phyloP scores from a whole-genome alignment of 2,329 filamentous ascomycete genomes.

The Calycina herbarum region DNA sequence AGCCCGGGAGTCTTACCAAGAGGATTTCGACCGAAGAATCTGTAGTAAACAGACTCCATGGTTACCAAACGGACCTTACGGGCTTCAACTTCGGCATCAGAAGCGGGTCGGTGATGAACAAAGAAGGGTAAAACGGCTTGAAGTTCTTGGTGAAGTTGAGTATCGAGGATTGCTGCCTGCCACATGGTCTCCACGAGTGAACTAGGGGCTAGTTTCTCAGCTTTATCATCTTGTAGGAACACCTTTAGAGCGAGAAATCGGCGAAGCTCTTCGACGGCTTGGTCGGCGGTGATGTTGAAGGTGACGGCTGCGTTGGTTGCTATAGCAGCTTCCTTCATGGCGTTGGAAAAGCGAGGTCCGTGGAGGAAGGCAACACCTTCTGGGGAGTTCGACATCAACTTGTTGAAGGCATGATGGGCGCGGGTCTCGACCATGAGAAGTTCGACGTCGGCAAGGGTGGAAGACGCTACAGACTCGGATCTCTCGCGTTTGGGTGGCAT shows the following conservation, averaged over 20 bases:
- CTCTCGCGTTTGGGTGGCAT: background rate
- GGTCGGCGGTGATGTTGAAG: background rate
- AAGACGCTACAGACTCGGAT: background rate
- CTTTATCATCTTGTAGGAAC: background rate
- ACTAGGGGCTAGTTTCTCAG: background rate
- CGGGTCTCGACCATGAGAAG: background rate
- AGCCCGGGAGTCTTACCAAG: background rate
- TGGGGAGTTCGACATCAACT: background rate
- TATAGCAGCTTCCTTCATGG: background rate
- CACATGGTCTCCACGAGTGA: background rate
- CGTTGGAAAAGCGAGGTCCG: background rate
- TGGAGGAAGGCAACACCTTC: background rate
- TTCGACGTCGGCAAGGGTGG: background rate
- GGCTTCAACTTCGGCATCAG: background rate
- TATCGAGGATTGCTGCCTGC: background rate
- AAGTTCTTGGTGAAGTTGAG: background rate
- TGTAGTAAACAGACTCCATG: background rate
- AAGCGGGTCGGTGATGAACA: background rate
- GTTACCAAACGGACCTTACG: background rate
- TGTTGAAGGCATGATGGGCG: background rate
- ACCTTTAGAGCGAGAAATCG: constrained; percentile 7
- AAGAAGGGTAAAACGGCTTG: background rate
- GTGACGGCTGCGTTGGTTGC: background rate
- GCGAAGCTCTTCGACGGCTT: constrained; percentile 1
- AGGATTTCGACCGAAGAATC: background rate